phyloP scores from a whole-genome alignment of 805 yeast genomes.

The Schwanniomyces pseudopolymorphus region DNA sequence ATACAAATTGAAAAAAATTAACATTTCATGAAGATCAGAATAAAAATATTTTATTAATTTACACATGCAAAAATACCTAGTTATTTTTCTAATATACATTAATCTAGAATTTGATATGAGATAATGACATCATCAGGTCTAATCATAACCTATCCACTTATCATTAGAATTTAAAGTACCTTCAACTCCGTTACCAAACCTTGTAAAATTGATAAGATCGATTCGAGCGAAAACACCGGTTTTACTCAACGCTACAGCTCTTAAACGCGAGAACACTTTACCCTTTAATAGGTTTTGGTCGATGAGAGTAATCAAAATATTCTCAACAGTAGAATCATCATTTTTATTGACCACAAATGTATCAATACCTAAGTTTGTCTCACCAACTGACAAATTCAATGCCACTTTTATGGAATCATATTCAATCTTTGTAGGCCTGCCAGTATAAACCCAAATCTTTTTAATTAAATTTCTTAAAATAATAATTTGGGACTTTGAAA shows the following conservation, averaged over 20 bases:
- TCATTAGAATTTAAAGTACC: conserved; percentile 12
- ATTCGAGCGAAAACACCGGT: conserved; percentile 42
- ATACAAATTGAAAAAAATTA: too few relatives aligned
- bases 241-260: conserved; percentile 42
- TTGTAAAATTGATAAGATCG: conserved; percentile 20
- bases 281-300: conserved; percentile 57
- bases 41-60: background rate
- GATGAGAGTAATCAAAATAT: conserved; percentile 48
- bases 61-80: background rate
- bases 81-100: background rate
- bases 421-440: conserved; percentile 23
- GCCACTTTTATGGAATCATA: conserved; percentile 27
- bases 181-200: conserved; percentile 24
- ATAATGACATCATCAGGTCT: background rate
- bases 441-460: conserved; percentile 27
- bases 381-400: conserved; percentile 7
- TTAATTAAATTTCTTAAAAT: conserved; percentile 46
- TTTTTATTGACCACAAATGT: conserved; percentile 9
- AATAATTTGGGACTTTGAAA: conserved; percentile 45
- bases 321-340: conserved; percentile 48
- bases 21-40: background rate
- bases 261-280: conserved; percentile 43
- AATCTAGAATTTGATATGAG: background rate
- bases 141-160: conserved; percentile 10
- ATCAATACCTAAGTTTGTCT: background rate